These are phyloP conservation scores for Cenococcum geophilum DNA, from an alignment of 495 filamentous ascomycete species.

Conservation along the genomic window DNA sequence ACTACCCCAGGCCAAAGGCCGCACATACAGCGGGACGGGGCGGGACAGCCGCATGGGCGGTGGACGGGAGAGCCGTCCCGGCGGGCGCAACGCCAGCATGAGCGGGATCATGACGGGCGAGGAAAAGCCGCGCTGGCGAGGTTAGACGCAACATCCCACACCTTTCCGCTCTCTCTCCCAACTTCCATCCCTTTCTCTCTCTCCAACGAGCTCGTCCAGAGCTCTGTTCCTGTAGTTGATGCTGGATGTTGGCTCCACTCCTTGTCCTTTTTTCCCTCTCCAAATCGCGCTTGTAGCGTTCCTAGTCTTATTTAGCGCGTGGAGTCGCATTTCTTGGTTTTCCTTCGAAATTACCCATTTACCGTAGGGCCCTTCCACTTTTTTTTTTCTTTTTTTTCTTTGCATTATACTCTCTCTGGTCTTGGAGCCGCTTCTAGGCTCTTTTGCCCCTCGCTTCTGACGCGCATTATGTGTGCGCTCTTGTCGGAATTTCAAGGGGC, in stretches of 20 bases:
- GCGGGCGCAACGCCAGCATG: conserved; percentile 12
- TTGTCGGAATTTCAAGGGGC: no score
- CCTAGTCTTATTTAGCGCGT: not conserved
- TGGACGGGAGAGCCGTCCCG: conserved; percentile 6
- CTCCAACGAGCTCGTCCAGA: no score
- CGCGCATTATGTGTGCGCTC: no score
- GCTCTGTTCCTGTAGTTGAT: no score
- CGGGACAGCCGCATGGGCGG: conserved; percentile 17
- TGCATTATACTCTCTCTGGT: no score
- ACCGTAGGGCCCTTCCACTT: no score
- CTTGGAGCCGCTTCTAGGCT: no score
- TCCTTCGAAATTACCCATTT: no score
- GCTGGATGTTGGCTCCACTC: not conserved
- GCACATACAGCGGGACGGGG: conserved; percentile 12
- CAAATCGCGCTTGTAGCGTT: not conserved
- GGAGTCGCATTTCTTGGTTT: not conserved
- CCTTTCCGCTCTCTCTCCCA: no score
- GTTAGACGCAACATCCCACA: not conserved
- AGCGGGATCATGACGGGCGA: not conserved
- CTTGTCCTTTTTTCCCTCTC: not conserved
- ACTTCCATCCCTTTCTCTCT: not conserved
- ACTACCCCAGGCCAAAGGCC: conserved; percentile 11
- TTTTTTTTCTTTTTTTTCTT: no score
- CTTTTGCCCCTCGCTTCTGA: no score
- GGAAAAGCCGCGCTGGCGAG: conserved; percentile 8